Percentiles rank a stretch among this genome's conserved stretches.
phyloP scores from a whole-genome alignment of 306 rosid species.

The Prosopis cineraria region DNA sequence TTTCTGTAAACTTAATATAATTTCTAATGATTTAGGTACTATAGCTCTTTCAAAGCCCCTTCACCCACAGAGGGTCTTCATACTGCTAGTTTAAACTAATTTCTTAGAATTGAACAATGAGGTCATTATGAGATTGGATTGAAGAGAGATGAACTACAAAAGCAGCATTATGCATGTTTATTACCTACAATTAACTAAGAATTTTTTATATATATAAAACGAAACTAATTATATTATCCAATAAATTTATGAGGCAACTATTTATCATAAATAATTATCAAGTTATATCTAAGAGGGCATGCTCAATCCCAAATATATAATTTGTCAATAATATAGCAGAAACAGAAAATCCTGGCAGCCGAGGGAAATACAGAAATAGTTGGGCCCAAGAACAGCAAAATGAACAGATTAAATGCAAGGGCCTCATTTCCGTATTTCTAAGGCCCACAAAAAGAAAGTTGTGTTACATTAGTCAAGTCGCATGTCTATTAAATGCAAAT shows the following conservation, averaged over 20 bases:
- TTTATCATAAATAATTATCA: background rate
- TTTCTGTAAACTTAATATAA: background rate
- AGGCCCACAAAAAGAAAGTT: conserved; percentile 12
- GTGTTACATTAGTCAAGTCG: conserved; percentile 13
- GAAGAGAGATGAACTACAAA: background rate
- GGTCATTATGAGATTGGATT: conserved; percentile 15
- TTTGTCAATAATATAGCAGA: conserved; percentile 15
- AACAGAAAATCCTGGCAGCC: conserved; percentile 9
- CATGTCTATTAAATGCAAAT: conserved; percentile 17
- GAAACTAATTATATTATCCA: background rate
- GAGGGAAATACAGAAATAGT: background rate
- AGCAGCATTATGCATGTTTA: background rate
- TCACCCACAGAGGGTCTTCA: conserved; percentile 7
- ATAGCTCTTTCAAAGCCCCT: conserved; percentile 7
- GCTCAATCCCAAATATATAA: conserved; percentile 4
- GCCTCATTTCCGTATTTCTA: background rate
- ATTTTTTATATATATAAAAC: background rate
- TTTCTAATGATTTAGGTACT: background rate
- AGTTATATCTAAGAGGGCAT: conserved; percentile 3
- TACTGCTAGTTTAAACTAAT: conserved; percentile 1
- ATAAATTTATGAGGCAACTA: background rate
- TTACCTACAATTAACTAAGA: background rate
- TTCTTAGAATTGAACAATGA: conserved; percentile 12
- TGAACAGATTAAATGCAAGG: conserved; percentile 8
- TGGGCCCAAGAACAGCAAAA: background rate